These are phyloP conservation scores for Myxozyma geophila DNA, from an alignment of 805 yeast species.

Conservation along the genomic window DNA sequence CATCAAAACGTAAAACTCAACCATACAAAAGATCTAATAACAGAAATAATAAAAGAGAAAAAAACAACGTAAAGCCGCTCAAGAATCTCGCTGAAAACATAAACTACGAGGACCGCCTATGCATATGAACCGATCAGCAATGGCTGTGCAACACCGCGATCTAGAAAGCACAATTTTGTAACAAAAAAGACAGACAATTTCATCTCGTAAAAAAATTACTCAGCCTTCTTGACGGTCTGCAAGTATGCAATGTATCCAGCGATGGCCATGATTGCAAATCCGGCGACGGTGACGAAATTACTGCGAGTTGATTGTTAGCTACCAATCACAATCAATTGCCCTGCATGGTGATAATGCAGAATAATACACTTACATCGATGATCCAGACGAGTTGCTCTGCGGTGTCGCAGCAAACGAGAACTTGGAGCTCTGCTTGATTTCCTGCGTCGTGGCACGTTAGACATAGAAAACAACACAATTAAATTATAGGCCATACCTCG, in stretches of 20 bases:
- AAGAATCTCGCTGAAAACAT: no score
- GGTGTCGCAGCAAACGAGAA: neutral
- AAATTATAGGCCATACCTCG: constrained; percentile 36
- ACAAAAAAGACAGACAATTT: neutral
- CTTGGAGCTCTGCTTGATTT: constrained; percentile 4
- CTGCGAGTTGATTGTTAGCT: neutral
- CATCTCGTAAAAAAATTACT: neutral
- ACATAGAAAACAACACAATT: neutral
- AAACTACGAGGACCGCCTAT: no score
- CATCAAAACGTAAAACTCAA: no score
- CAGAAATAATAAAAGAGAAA: no score
- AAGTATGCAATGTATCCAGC: constrained; percentile 26
- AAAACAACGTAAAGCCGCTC: no score
- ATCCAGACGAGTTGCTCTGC: constrained; percentile 1
- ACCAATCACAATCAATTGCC: no score
- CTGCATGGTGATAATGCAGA: no score
- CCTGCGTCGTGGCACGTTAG: neutral
- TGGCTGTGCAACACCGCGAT: no score
- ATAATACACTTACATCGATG: neutral
- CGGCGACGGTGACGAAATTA: constrained; percentile 16
- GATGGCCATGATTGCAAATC: constrained; percentile 13
- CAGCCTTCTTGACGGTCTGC: constrained; percentile 23
- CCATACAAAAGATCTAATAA: no score
- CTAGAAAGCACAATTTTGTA: neutral
- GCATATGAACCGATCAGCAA: no score